These are phyloP conservation scores for Camellia japonica DNA, from an alignment of 148 eudicot species.

Conservation along the genomic window DNA sequence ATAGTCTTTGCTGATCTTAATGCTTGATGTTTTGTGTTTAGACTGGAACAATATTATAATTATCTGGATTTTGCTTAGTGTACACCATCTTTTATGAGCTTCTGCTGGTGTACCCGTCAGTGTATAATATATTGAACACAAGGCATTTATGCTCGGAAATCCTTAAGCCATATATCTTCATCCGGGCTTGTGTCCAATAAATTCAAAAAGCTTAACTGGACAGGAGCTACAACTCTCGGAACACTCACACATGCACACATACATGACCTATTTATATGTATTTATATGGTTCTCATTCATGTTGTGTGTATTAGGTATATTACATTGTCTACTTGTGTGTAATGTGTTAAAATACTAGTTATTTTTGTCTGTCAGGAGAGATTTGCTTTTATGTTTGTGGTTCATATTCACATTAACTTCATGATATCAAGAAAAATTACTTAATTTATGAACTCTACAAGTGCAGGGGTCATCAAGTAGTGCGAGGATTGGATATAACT, in stretches of 20 bases:
- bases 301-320: no score
- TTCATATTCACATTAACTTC: background rate
- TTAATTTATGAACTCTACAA: background rate
- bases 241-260: no score
- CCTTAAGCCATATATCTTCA: no score
- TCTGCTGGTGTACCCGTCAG: background rate
- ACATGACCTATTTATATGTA: no score
- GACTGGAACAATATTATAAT: no score
- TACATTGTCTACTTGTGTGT: no score
- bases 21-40: background rate
- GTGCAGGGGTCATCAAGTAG: background rate
- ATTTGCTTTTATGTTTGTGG: background rate
- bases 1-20: background rate
- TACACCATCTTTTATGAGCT: background rate
- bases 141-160: background rate
- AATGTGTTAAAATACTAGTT: no score
- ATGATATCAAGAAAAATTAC: background rate
- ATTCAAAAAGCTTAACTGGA: no score
- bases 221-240: no score
- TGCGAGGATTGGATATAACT: background rate
- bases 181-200: no score
- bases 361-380: background rate
- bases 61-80: background rate
- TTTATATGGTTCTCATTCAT: no score
- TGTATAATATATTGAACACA: no score